Percentiles rank a stretch among this genome's conserved stretches.
Evolutionary conservation across 163 green algal genomes (phyloP).

Genomic region (Scenedesmus sp.): DNA sequence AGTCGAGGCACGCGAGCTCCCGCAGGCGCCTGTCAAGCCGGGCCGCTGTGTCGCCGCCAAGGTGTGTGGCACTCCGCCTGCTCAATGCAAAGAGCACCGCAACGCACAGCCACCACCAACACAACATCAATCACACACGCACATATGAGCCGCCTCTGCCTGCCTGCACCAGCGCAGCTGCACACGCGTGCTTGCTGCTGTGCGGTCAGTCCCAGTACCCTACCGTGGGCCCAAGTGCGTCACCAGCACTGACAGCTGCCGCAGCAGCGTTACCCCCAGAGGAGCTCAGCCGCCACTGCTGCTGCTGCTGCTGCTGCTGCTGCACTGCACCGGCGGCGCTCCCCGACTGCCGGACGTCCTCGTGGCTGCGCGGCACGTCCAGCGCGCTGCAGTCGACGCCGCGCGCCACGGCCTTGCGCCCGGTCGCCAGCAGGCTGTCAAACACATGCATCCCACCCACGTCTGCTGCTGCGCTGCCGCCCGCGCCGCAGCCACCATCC

Average conservation of each 20-base stretch:
- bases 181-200: background rate
- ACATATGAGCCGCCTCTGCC: no score
- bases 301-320: slow-evolving; percentile 1
- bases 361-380: background rate
- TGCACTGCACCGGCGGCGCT: background rate
- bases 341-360: background rate
- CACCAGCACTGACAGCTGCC: background rate
- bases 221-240: background rate
- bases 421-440: background rate
- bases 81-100: no score
- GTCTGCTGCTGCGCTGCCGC: background rate
- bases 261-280: background rate
- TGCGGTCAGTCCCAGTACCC: background rate
- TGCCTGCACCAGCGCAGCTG: no score
- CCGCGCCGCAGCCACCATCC: background rate
- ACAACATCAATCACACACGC: no score
- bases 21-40: no score
- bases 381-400: background rate
- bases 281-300: background rate
- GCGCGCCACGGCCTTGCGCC: background rate
- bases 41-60: no score
- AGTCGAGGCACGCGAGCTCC: no score
- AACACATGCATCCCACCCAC: background rate
- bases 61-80: no score
- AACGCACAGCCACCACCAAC: no score